Conservation (phyloP, 139 green algal species). For the Pleodorina starrii region DNA sequence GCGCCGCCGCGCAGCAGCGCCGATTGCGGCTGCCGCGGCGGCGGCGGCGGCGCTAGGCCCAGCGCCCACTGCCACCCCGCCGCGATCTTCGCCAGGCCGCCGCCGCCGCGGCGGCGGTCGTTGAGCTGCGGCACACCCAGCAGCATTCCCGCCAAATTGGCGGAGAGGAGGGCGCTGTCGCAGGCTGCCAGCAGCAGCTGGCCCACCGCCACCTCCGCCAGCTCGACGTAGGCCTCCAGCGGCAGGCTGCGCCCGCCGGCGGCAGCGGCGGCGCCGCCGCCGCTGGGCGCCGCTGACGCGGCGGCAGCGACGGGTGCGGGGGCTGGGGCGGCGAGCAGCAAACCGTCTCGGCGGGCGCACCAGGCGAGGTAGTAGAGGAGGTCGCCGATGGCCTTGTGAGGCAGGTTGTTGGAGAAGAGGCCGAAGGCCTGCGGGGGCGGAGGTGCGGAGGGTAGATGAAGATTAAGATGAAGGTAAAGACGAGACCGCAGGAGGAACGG, state of each 20-base stretch:
- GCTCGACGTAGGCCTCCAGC: slow-evolving; percentile 36
- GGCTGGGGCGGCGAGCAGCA: background rate
- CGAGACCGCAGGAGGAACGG: too few relatives aligned
- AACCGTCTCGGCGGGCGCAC: background rate
- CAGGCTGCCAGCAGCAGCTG: slow-evolving; percentile 32
- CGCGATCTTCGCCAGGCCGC: background rate
- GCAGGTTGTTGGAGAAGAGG: background rate
- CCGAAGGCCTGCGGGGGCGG: background rate
- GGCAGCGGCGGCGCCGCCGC: background rate
- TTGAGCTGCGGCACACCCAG: background rate
- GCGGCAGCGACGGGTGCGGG: background rate
- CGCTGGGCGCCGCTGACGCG: background rate
- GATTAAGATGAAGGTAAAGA: too few relatives aligned
- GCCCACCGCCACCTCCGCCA: slow-evolving; percentile 14
- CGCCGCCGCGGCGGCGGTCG: background rate
- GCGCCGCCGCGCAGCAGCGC: background rate
- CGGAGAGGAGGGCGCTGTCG: slow-evolving; percentile 19
- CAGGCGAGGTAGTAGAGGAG: slow-evolving; percentile 48
- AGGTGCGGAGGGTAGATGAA: too few relatives aligned
- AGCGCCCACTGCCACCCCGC: background rate
- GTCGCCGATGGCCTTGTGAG: slow-evolving; percentile 16
- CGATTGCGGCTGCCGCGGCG: too few relatives aligned
- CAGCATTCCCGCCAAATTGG: background rate
- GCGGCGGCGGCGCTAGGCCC: background rate
- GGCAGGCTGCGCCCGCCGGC: slow-evolving; percentile 10